Conservation (phyloP, 2,329 filamentous ascomycete species). For the Calonectria henricotiae region DNA sequence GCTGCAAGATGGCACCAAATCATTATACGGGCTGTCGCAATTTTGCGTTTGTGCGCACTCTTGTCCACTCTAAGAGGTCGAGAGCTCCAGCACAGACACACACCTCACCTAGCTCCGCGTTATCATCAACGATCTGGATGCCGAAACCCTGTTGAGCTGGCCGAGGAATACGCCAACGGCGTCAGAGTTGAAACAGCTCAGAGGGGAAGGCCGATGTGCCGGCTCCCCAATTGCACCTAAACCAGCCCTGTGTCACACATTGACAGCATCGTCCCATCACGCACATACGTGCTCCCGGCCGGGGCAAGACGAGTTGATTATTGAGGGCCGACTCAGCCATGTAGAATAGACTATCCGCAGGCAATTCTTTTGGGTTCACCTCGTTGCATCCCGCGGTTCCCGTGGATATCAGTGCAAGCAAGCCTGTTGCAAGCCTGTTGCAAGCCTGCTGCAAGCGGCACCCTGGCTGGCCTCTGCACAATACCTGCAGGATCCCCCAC, state of each 20-base stretch:
- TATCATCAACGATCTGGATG: conserved; percentile 25
- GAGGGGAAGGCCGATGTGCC: conserved; percentile 35
- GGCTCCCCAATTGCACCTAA: not conserved
- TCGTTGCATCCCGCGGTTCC: conserved; percentile 36
- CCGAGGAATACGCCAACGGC: conserved; percentile 31
- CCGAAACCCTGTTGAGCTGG: conserved; percentile 24
- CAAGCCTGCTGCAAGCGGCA: conserved; percentile 6
- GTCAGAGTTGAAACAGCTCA: conserved; percentile 44
- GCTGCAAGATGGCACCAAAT: conserved; percentile 7
- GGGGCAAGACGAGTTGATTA: not conserved
- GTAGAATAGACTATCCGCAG: not conserved
- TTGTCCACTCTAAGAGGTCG: not conserved
- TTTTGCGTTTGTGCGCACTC: not conserved
- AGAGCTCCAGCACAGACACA: conserved; percentile 23
- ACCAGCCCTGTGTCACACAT: conserved; percentile 17
- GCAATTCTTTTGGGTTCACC: conserved; percentile 5
- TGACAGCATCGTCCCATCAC: conserved; percentile 11
- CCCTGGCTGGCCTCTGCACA: not conserved
- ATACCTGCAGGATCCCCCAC: conserved; percentile 3
- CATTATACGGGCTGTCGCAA: too few relatives aligned
- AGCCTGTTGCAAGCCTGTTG: conserved; percentile 2
- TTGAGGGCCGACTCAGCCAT: conserved; percentile 9
- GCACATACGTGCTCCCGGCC: not conserved
- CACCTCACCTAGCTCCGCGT: conserved; percentile 11
- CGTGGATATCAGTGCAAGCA: conserved; percentile 28